Base-by-base conservation (phyloP, 164 flowering plant species). In the Protea cynaroides region DNA sequence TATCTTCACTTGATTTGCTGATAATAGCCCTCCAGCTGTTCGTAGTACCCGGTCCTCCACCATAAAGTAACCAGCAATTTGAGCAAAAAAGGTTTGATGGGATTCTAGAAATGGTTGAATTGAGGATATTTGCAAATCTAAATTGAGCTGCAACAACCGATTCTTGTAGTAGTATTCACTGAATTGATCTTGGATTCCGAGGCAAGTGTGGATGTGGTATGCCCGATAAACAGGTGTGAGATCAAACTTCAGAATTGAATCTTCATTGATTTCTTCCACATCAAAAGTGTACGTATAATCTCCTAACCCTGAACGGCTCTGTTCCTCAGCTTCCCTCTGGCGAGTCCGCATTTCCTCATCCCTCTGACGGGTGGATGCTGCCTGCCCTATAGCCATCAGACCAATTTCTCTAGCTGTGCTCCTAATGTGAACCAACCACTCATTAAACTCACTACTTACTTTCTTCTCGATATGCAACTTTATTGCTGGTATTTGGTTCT, bases 201-300 rank as follows among this genome's bases (percentile, higher is more conserved):
- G 84, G 57, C 90, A 84, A 38, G 78, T 75, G 67, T 93, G 90
- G 61, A 90, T 90, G 73, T 90, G 92, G 74, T 78, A 75, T 22
- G 97, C 96, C 47, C 94, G 84, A 69, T 88, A 87, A 57, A 93
- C 86, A 58, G 97, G 94, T 5, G 94, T 83, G 29, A 93, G 85
- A 70, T 93, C 96, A 72, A 90, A 73, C 69, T 85, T 84, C 71
- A 88, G 64, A 77, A 81, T 74, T 18, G 82, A 82, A 65, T 84
- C 92, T 65, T 88, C 93, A 62, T 85, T 80, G 19, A 78, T 61
- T 56, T 86, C 95, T 63, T 85, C 92, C 18, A 89, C 83, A 64
- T 90, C 96, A 65, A 92, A 78, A 46, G 82, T 74, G 69, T 78
- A 92, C 11, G 71, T 79, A 58, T 81, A 79, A 57, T 89, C 96